Evolutionary conservation across 345 rosid species (phyloP), one percentile per base, ranked within the genome.

Genomic region (Punica granatum): DNA sequence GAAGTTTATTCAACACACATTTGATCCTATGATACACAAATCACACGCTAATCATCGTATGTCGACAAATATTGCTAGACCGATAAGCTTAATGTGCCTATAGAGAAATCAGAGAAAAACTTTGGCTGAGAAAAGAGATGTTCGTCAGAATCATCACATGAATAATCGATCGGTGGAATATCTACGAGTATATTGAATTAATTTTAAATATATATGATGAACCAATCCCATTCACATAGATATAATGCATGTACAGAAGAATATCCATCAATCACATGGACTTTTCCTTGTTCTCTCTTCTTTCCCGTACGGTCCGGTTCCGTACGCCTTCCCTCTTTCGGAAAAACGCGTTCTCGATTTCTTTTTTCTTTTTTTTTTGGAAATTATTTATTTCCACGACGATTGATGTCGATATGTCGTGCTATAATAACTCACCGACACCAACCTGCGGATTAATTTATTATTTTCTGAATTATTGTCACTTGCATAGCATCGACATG

Each of bases 301-400:
- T 33, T 19, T 23, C 8, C 26, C 16, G 28, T 26, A 62, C 44
- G 43, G 14, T 62, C 65, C 43, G 34, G n/a, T 35, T 35, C 65
- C 65, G 65, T 35, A 62, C 44, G 41, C 23, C 9, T 2, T 32
- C 23, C 43, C 21, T 60, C 43, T 36, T 35, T 6, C 9, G 39
- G 28, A 48, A 63, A n/a, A 63, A 63, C 66, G 66, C 66, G 66
- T 63, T 14, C 37, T 37, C 30, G 12, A 2, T 34, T 14, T 63
- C 37, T 60, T 44, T 44, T 18, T 44, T 4, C 18, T 14, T 3
- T 44, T 23, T 7, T 25, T 33, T 26, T 26, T n/a, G n/a, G n/a
- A n/a, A n/a, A 28, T n/a, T 15, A 63, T 63, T 63, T 3, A n/a
- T 6, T 63, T 37, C 66, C 66, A 37, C 31, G 23, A 61, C 42